Percentiles rank a stretch among this genome's conserved stretches.
Evolutionary conservation across 2,329 filamentous ascomycete genomes (phyloP).

Genomic region (Cytospora piceicola): DNA sequence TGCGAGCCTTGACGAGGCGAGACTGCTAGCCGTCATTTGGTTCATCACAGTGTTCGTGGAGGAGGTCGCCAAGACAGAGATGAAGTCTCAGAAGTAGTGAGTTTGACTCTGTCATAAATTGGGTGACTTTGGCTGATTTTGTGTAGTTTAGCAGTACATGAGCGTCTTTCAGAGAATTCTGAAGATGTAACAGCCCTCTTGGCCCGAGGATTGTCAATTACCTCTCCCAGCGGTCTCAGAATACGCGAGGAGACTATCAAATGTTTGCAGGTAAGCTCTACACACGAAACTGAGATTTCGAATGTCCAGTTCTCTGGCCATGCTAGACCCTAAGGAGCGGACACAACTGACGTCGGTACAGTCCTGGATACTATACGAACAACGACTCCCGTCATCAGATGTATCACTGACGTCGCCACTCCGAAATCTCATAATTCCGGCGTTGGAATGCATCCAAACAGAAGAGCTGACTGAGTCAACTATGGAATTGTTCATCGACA

Average conservation of each 20-base stretch:
- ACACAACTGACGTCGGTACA: constrained; percentile 39
- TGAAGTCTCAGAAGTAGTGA: constrained; percentile 61
- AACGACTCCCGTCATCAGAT: constrained; percentile 62
- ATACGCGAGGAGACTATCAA: constrained; percentile 60
- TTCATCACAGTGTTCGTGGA: constrained; percentile 67
- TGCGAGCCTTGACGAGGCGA: constrained; percentile 50
- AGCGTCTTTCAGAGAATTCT: constrained; percentile 46
- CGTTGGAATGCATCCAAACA: constrained; percentile 63
- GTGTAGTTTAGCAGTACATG: constrained; percentile 45
- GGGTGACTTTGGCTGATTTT: constrained; percentile 18
- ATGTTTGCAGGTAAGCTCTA: constrained; percentile 59
- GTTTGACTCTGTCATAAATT: constrained; percentile 39
- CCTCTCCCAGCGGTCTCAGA: constrained; percentile 35
- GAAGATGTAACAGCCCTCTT: constrained; percentile 48
- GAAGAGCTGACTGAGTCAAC: constrained; percentile 62
- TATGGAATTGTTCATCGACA: constrained; percentile 67
- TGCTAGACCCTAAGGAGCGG: neutral
- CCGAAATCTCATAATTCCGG: constrained; percentile 60
- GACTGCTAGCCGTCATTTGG: constrained; percentile 64
- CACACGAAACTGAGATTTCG: too few species aligned
- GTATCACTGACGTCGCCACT: constrained; percentile 62
- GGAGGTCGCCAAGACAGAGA: constrained; percentile 70
- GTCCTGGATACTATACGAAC: constrained; percentile 77
- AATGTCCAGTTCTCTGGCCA: neutral
- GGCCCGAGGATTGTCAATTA: constrained; percentile 42